Percentiles rank a stretch among this genome's conserved stretches.
These are phyloP conservation scores for Lachancea lanzarotensis DNA, from an alignment of 805 yeast genomes.

Conservation along the genomic window DNA sequence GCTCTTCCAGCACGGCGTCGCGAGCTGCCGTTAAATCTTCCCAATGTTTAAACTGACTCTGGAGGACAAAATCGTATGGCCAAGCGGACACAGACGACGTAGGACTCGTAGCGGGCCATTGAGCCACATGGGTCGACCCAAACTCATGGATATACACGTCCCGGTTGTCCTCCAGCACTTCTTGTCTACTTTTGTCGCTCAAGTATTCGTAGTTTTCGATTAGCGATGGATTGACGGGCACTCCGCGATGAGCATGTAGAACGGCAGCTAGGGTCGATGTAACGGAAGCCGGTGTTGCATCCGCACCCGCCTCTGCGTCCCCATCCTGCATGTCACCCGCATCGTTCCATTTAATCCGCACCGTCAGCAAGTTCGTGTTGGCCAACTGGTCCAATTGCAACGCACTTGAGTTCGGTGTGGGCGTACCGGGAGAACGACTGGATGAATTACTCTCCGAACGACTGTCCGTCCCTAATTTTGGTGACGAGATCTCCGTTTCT, in stretches of 20 bases:
- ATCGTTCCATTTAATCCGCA: slow-evolving; percentile 21
- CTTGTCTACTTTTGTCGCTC: slow-evolving; percentile 19
- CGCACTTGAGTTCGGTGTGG: slow-evolving; percentile 5
- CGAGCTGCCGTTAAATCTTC: slow-evolving; percentile 11
- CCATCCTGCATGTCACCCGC: not conserved
- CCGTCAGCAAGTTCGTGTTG: slow-evolving; percentile 23
- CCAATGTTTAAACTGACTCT: slow-evolving; percentile 22
- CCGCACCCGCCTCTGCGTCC: not conserved
- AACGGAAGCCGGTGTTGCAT: not conserved
- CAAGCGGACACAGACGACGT: slow-evolving; percentile 6
- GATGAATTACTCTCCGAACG: not conserved
- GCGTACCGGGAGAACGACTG: not conserved
- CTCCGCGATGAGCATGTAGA: slow-evolving; percentile 16
- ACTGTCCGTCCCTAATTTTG: not conserved
- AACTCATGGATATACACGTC: slow-evolving; percentile 22
- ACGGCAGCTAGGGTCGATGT: slow-evolving; percentile 9
- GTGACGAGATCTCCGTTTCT: slow-evolving; percentile 2
- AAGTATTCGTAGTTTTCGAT: slow-evolving; percentile 30
- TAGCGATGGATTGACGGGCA: slow-evolving; percentile 16
- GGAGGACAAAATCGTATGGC: slow-evolving; percentile 24
- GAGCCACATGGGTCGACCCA: slow-evolving; percentile 16
- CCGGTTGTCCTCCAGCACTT: slow-evolving; percentile 17
- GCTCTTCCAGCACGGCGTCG: slow-evolving; percentile 7
- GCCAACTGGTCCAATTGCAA: slow-evolving; percentile 26
- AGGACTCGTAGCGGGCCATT: not conserved